Conservation (phyloP, 2,329 filamentous ascomycete species). For the Thelonectria blattea region DNA sequence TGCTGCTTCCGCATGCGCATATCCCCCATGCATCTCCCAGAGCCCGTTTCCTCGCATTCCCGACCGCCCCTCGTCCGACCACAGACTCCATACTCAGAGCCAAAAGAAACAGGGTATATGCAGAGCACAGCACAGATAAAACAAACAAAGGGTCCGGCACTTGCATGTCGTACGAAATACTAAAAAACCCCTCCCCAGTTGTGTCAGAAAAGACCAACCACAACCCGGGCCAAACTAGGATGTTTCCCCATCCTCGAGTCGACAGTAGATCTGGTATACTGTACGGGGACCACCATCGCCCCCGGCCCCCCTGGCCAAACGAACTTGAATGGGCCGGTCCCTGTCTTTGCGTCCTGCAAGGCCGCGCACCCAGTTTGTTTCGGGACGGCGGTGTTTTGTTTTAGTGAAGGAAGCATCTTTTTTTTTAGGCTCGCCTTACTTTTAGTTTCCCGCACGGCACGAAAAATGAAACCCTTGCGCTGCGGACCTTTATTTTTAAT, state of each 20-base stretch:
- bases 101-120: background rate
- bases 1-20: background rate
- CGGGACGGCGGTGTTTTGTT: background rate
- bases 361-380: background rate
- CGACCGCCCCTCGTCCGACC: background rate
- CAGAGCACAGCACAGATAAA: too few species aligned
- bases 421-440: background rate
- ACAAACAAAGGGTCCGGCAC: background rate
- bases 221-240: background rate
- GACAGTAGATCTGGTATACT: slow-evolving; percentile 20
- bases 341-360: slow-evolving; percentile 2
- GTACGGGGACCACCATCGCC: slow-evolving; percentile 2
- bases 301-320: slow-evolving; percentile 3
- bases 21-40: background rate
- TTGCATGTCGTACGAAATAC: background rate
- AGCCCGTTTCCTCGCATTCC: background rate
- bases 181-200: background rate
- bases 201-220: background rate
- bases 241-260: slow-evolving; percentile 1
- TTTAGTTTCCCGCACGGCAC: background rate
- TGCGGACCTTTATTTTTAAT: too few species aligned
- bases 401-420: background rate
- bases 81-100: background rate
- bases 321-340: slow-evolving; percentile 12
- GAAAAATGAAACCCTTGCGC: too few species aligned